Conservation (phyloP, 164 flowering plant species). For the Brasenia schreberi region DNA sequence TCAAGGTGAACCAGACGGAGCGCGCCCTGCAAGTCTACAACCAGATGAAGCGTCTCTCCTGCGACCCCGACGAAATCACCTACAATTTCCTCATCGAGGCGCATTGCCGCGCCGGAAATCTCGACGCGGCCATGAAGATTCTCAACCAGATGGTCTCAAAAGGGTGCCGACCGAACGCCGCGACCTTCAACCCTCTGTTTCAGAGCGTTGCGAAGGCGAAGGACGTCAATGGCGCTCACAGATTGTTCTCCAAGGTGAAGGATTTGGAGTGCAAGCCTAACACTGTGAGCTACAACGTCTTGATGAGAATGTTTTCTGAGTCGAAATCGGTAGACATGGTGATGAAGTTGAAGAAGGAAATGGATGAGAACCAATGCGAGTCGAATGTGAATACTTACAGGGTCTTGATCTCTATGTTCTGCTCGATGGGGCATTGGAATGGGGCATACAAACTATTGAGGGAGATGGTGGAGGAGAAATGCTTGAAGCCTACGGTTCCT, state of each 20-base stretch:
- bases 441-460: constrained; percentile 52
- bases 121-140: constrained; percentile 60
- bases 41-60: constrained; percentile 70
- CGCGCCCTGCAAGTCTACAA: constrained; percentile 83
- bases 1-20: constrained; percentile 64
- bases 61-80: constrained; percentile 53
- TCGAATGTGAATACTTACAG: constrained; percentile 74
- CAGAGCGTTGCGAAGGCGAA: constrained; percentile 31
- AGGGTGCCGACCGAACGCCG: constrained; percentile 44
- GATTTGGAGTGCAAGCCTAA: constrained; percentile 56
- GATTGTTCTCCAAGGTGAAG: constrained; percentile 62
- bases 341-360: constrained; percentile 70
- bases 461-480: constrained; percentile 90
- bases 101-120: constrained; percentile 59
- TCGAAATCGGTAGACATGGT: constrained; percentile 83
- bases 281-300: constrained; percentile 62
- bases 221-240: constrained; percentile 81
- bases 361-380: constrained; percentile 66
- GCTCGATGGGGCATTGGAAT: constrained; percentile 84
- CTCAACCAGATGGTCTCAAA: constrained; percentile 51
- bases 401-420: constrained; percentile 54
- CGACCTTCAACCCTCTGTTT: constrained; percentile 70
- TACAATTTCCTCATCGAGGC: constrained; percentile 69
- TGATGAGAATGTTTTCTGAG: constrained; percentile 74
- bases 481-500: constrained; percentile 46